A percentile compares a stretch with the other conserved stretches of the same genome.
phyloP scores from a whole-genome alignment of 208 protist genomes.

The Histomonas meleagridis region DNA sequence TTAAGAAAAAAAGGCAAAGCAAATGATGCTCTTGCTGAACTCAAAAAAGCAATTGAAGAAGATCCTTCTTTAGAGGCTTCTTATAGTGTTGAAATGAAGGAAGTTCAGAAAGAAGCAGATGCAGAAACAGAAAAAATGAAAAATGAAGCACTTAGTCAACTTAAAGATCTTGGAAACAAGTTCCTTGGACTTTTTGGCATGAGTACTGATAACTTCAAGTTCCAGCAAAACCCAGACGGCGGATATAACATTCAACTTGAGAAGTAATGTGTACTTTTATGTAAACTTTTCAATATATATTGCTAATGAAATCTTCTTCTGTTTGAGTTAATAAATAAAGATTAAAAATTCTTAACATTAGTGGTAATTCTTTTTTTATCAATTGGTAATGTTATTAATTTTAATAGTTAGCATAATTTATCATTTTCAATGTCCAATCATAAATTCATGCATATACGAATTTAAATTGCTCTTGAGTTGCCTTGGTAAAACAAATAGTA shows the following conservation, averaged over 20 bases:
- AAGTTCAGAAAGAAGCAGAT: background rate
- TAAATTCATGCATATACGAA: too few species aligned
- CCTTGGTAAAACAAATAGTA: too few species aligned
- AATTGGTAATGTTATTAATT: too few species aligned
- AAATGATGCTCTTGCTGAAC: background rate
- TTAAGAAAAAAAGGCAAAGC: background rate
- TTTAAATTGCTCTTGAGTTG: too few species aligned
- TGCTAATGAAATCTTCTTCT: too few species aligned
- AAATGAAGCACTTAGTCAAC: conserved; percentile 17
- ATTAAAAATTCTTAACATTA: too few species aligned
- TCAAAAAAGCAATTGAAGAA: conserved; percentile 33
- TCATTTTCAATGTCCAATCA: too few species aligned
- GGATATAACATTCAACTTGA: conserved; percentile 17
- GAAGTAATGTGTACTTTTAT: background rate
- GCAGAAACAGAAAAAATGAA: conserved; percentile 24
- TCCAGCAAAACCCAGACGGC: background rate
- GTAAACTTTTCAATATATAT: too few species aligned
- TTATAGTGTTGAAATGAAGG: background rate
- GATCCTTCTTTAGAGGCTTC: background rate
- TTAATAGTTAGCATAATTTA: too few species aligned
- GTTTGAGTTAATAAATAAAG: too few species aligned
- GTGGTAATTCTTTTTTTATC: too few species aligned
- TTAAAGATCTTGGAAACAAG: conserved; percentile 25
- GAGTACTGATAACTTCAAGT: conserved; percentile 31
- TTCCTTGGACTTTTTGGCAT: conserved; percentile 3